Percentiles rank a stretch among this genome's conserved stretches.
Conservation (phyloP, 176 grass and related monocot species). For the Aechmea fasciata region DNA sequence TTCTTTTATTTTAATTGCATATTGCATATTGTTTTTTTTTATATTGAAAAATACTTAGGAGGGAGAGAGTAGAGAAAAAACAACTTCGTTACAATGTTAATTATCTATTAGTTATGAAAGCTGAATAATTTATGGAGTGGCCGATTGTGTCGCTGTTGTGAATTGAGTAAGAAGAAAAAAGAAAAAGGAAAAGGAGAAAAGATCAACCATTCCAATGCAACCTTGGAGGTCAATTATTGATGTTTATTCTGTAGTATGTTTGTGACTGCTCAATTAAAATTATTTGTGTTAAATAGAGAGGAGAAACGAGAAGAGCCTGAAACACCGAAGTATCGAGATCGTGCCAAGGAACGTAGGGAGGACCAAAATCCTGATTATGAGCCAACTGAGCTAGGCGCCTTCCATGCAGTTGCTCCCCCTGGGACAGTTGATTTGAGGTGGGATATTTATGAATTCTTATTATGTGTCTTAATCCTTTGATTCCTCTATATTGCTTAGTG, state of each 20-base stretch:
- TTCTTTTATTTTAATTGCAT: not conserved
- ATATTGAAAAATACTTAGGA: not conserved
- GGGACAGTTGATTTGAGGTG: conserved; percentile 84
- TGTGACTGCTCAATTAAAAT: not conserved
- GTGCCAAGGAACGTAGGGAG: conserved; percentile 94
- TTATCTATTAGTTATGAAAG: no score
- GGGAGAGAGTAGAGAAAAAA: no score
- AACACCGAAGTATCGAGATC: conserved; percentile 61
- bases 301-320: conserved; percentile 91
- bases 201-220: not conserved
- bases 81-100: no score
- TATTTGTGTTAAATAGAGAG: conserved; percentile 45
- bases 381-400: conserved; percentile 87
- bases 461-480: conserved; percentile 2
- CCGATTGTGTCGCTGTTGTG: no score
- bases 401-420: conserved; percentile 95
- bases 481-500: not conserved
- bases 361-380: conserved; percentile 99
- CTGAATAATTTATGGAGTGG: no score
- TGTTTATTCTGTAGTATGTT: conserved; percentile 9
- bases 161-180: no score
- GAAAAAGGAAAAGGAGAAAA: no score
- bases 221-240: not conserved
- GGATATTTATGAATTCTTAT: conserved; percentile 17
- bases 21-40: not conserved